phyloP scores from a whole-genome alignment of 2,329 filamentous ascomycete genomes.

The Cordyceps sp. region DNA sequence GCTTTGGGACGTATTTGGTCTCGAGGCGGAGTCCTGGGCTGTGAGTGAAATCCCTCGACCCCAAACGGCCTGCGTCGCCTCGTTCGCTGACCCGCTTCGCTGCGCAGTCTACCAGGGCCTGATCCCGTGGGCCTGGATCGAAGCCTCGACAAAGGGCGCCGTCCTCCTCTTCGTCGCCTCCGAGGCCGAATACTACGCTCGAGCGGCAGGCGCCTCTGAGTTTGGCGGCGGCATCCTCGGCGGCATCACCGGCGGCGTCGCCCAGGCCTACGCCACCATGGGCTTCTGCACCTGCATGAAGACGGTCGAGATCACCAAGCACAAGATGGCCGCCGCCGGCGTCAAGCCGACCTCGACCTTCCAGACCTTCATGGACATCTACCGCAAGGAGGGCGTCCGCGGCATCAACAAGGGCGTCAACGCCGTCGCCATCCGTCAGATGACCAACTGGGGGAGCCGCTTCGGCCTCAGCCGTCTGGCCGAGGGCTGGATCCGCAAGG shows the following conservation, averaged over 20 bases:
- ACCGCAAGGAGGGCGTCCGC: constrained; percentile 78
- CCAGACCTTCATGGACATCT: constrained; percentile 93
- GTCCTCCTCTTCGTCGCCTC: constrained; percentile 98
- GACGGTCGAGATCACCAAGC: constrained; percentile 98
- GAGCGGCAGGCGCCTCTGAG: constrained; percentile 63
- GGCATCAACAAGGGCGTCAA: constrained; percentile 99
- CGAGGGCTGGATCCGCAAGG: constrained; percentile 68
- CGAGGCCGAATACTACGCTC: constrained; percentile 92
- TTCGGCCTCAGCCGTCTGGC: constrained; percentile 89
- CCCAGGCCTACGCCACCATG: constrained; percentile 98
- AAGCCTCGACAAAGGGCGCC: constrained; percentile 97
- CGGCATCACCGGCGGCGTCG: constrained; percentile 86
- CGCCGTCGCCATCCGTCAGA: constrained; percentile 94
- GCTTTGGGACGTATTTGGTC: constrained; percentile 81
- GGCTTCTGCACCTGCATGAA: constrained; percentile 99
- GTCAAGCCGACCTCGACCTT: constrained; percentile 82
- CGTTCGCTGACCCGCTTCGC: too few relatives aligned
- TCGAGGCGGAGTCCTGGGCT: constrained; percentile 84
- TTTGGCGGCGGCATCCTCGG: constrained; percentile 81
- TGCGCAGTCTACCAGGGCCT: constrained; percentile 96
- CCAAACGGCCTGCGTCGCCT: not conserved
- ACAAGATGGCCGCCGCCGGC: constrained; percentile 76
- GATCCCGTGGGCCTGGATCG: constrained; percentile 99
- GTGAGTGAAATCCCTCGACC: constrained; percentile 38
- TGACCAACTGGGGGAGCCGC: constrained; percentile 97